A percentile compares a stretch with the other conserved stretches of the same genome.
phyloP scores from a whole-genome alignment of 192 early-diverging fungal genomes.

The Endogone sp. region DNA sequence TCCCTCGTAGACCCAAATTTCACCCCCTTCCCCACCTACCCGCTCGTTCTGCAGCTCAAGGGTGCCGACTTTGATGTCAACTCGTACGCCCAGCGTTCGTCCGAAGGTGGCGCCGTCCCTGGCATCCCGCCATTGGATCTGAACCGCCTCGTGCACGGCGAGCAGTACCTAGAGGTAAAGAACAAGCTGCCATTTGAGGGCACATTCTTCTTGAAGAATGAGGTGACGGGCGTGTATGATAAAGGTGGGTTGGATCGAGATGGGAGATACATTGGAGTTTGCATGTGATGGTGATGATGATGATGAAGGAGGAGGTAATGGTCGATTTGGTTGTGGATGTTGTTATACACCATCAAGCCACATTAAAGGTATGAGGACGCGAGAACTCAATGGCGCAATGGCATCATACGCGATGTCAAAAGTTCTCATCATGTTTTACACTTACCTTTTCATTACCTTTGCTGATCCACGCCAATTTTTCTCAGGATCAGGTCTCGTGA shows the following conservation, averaged over 20 bases:
- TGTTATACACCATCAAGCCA: no score
- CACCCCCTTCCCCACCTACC: slow-evolving; percentile 67
- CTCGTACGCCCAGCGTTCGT: slow-evolving; percentile 39
- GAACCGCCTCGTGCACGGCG: slow-evolving; percentile 72
- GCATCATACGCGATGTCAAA: no score
- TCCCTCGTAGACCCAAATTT: slow-evolving; percentile 47
- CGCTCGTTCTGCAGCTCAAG: slow-evolving; percentile 62
- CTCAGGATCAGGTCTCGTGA: slow-evolving; percentile 54
- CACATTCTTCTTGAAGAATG: slow-evolving; percentile 50
- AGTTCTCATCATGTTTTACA: no score
- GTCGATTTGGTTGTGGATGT: no score
- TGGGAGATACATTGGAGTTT: no score
- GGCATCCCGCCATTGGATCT: slow-evolving; percentile 64
- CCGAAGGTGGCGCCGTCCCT: slow-evolving; percentile 32
- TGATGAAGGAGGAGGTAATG: no score
- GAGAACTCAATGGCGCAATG: no score
- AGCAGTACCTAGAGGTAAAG: slow-evolving; percentile 61
- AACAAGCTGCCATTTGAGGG: slow-evolving; percentile 56
- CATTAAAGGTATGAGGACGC: no score
- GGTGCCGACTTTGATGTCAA: slow-evolving; percentile 50
- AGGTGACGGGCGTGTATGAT: slow-evolving; percentile 65
- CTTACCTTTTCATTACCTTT: no score
- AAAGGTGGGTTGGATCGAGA: slow-evolving; percentile 36
- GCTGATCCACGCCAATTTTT: no score
- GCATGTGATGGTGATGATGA: no score